Percentiles rank a stretch among this genome's conserved stretches.
Conservation (phyloP, 306 rosid species). For the Begonia fuchsioides region DNA sequence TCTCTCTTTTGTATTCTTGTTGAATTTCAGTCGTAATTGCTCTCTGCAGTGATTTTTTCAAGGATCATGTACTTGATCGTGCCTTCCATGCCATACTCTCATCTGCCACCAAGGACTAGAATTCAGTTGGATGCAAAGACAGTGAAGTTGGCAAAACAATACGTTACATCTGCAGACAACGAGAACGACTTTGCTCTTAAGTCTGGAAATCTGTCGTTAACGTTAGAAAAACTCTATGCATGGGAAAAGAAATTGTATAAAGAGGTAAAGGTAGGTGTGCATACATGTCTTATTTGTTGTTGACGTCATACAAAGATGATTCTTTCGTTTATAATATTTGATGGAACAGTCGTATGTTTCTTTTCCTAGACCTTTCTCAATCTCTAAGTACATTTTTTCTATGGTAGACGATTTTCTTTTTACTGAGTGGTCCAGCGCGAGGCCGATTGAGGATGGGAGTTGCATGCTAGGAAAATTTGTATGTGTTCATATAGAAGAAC, state of each 20-base stretch:
- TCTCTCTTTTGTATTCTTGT: neutral
- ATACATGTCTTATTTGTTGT: neutral
- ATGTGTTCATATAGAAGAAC: too few species aligned
- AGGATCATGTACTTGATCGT: conserved; percentile 43
- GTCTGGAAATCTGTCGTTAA: conserved; percentile 61
- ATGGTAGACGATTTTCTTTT: too few species aligned
- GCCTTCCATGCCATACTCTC: conserved; percentile 43
- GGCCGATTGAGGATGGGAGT: too few species aligned
- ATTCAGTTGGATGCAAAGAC: conserved; percentile 37
- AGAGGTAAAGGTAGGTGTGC: conserved; percentile 75
- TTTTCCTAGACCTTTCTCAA: too few species aligned
- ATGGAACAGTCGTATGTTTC: too few species aligned
- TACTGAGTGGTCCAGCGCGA: too few species aligned
- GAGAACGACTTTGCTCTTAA: conserved; percentile 35
- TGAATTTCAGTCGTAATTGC: neutral
- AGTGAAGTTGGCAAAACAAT: conserved; percentile 56
- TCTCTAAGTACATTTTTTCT: too few species aligned
- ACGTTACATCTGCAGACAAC: conserved; percentile 35
- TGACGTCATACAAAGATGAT: too few species aligned
- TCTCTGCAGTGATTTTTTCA: conserved; percentile 53
- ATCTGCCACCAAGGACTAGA: conserved; percentile 19
- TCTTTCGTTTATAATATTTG: too few species aligned
- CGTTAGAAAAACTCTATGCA: conserved; percentile 74
- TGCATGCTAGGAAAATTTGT: too few species aligned
- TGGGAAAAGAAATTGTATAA: conserved; percentile 92